Percentiles rank a stretch among this genome's conserved stretches.
These are phyloP conservation scores for Rhizoctonia solani DNA, from an alignment of 1,284 basidiomycete genomes.

Conservation along the genomic window DNA sequence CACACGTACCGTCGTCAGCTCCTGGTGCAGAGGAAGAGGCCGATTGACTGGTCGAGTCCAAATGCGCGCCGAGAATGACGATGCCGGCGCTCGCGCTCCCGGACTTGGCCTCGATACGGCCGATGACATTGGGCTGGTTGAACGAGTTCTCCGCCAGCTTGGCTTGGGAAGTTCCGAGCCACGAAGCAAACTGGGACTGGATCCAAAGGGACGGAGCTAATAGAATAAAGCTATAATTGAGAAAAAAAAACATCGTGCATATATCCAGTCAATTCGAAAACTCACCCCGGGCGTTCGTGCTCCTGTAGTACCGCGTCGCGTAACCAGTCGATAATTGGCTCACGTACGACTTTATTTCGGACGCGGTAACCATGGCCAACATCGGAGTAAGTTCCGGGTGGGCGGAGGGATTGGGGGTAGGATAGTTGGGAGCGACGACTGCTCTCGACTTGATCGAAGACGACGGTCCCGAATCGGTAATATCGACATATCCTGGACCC, in stretches of 20 bases:
- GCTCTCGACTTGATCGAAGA: not conserved
- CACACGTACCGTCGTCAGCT: constrained; percentile 47
- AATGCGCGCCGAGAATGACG: constrained; percentile 65
- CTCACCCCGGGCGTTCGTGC: constrained; percentile 33
- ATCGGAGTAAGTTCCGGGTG: constrained; percentile 34
- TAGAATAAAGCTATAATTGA: too few species aligned
- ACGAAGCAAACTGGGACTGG: constrained; percentile 33
- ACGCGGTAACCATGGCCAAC: constrained; percentile 33
- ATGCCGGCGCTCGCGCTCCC: constrained; percentile 50
- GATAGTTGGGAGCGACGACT: constrained; percentile 24
- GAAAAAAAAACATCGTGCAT: not conserved
- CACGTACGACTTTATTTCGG: constrained; percentile 33
- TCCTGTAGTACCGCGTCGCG: constrained; percentile 36
- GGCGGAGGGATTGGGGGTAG: constrained; percentile 32
- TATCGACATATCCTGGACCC: constrained; percentile 35
- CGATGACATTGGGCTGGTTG: constrained; percentile 64
- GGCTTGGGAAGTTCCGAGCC: constrained; percentile 14
- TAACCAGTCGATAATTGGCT: constrained; percentile 34
- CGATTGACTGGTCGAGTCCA: constrained; percentile 42
- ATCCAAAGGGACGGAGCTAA: constrained; percentile 20
- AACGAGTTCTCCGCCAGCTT: constrained; percentile 27
- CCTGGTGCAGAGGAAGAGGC: constrained; percentile 50
- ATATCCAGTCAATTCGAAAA: constrained; percentile 1
- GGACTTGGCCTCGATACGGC: constrained; percentile 49
- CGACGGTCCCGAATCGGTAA: constrained; percentile 14